Conservation (phyloP, 495 filamentous ascomycete species). For the Tetracladium marchalianum region DNA sequence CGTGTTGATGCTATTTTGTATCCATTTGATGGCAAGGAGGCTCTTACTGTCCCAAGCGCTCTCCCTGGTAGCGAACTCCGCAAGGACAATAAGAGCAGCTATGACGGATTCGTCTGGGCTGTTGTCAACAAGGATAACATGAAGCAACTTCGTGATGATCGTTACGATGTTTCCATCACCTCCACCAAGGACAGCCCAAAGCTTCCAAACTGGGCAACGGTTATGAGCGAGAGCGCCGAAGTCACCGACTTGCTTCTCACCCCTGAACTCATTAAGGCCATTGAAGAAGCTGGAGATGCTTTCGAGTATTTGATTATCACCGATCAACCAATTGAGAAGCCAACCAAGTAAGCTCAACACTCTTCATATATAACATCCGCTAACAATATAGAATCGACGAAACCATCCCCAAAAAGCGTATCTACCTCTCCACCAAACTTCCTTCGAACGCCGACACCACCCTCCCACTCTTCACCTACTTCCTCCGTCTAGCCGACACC, state of each 20-base stretch:
- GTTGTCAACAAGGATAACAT: slow-evolving; percentile 92
- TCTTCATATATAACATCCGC: not conserved
- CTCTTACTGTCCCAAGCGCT: slow-evolving; percentile 49
- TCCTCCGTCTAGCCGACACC: slow-evolving; percentile 73
- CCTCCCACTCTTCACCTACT: slow-evolving; percentile 68
- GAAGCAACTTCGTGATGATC: slow-evolving; percentile 79
- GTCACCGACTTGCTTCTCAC: slow-evolving; percentile 83
- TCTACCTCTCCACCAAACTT: slow-evolving; percentile 66
- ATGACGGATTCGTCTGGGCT: slow-evolving; percentile 90
- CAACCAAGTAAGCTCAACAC: slow-evolving; percentile 40
- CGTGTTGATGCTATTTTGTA: slow-evolving; percentile 64
- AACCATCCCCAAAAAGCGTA: slow-evolving; percentile 72
- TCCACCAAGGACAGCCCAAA: slow-evolving; percentile 83
- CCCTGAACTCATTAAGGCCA: slow-evolving; percentile 70
- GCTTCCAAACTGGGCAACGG: slow-evolving; percentile 83
- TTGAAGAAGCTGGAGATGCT: slow-evolving; percentile 67
- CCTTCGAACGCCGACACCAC: slow-evolving; percentile 50
- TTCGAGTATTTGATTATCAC: slow-evolving; percentile 84
- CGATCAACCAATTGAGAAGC: slow-evolving; percentile 87
- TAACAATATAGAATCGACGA: slow-evolving; percentile 65
- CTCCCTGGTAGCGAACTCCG: slow-evolving; percentile 45
- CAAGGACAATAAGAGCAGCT: slow-evolving; percentile 60
- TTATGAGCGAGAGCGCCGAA: slow-evolving; percentile 95
- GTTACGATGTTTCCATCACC: slow-evolving; percentile 90
- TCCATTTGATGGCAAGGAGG: slow-evolving; percentile 87